phyloP scores from a whole-genome alignment of 2,329 filamentous ascomycete genomes.

The Xylaria sp. region DNA sequence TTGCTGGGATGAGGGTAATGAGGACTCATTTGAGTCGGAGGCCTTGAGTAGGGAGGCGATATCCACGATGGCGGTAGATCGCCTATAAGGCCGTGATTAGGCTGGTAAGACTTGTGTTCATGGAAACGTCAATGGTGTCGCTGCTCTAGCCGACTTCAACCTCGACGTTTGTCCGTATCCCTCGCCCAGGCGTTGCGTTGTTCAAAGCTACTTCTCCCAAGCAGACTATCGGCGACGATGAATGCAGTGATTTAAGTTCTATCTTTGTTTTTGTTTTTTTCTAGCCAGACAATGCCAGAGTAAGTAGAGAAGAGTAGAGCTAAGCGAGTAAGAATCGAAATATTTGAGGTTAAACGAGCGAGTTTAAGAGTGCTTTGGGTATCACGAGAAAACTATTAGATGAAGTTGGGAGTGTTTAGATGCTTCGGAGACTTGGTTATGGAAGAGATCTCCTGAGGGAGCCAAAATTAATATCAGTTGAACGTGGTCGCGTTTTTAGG shows the following conservation, averaged over 20 bases:
- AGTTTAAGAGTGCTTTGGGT: constrained; percentile 36
- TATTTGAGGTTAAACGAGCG: constrained; percentile 40
- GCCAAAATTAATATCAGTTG: constrained; percentile 52
- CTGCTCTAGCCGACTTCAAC: constrained; percentile 38
- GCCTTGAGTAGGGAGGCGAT: constrained; percentile 89
- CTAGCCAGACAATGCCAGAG: constrained; percentile 27
- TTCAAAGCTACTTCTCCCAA: constrained; percentile 31
- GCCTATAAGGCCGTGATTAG: constrained; percentile 51
- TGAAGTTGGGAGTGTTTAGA: constrained; percentile 42
- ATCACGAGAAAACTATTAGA: constrained; percentile 40
- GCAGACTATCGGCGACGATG: constrained; percentile 37
- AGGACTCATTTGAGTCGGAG: constrained; percentile 78
- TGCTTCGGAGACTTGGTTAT: constrained; percentile 42
- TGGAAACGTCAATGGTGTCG: constrained; percentile 45
- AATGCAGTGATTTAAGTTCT: constrained; percentile 20
- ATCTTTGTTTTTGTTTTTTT: constrained; percentile 18
- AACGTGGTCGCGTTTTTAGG: constrained; percentile 56
- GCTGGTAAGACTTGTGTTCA: constrained; percentile 49
- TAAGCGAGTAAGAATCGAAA: constrained; percentile 16
- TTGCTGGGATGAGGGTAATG: constrained; percentile 58
- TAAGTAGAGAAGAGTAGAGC: constrained; percentile 18
- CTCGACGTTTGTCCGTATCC: constrained; percentile 27
- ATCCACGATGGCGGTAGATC: constrained; percentile 83
- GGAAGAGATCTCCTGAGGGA: constrained; percentile 42
- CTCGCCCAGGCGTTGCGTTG: constrained; percentile 28